Evolutionary conservation across 2,329 filamentous ascomycete genomes (phyloP).

Genomic region (Talaromyces sp.): DNA sequence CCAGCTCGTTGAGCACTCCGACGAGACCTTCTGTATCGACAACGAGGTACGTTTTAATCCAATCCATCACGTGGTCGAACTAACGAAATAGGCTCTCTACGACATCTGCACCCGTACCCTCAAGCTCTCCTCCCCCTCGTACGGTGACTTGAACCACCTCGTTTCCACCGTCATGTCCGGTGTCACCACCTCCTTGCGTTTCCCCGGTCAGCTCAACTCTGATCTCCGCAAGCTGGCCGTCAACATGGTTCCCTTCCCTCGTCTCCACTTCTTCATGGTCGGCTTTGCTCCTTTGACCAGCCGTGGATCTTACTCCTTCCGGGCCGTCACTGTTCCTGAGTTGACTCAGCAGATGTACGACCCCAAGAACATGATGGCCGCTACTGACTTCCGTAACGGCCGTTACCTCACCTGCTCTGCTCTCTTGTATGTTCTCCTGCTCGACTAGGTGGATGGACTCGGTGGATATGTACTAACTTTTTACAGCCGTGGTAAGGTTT

Average conservation of each 20-base stretch:
- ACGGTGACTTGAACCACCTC: slow-evolving; percentile 98
- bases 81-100: slow-evolving; percentile 69
- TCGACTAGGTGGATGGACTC: slow-evolving; percentile 4
- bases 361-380: slow-evolving; percentile 99
- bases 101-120: slow-evolving; percentile 99
- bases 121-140: slow-evolving; percentile 97
- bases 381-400: slow-evolving; percentile 98
- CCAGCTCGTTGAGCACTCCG: slow-evolving; percentile 99
- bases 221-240: slow-evolving; percentile 98
- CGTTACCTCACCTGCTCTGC: slow-evolving; percentile 99
- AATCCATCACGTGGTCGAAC: neutral
- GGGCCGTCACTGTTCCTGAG: slow-evolving; percentile 94
- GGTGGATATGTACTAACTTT: slow-evolving; percentile 29
- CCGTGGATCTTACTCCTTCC: slow-evolving; percentile 89
- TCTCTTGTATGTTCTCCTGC: slow-evolving; percentile 67
- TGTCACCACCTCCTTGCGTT: slow-evolving; percentile 96
- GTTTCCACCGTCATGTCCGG: slow-evolving; percentile 99
- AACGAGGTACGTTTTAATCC: slow-evolving; percentile 67
- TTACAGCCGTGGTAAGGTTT: slow-evolving; percentile 88
- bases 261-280: slow-evolving; percentile 99
- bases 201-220: slow-evolving; percentile 99
- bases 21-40: slow-evolving; percentile 99
- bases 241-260: slow-evolving; percentile 99
- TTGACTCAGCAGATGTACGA: slow-evolving; percentile 99
- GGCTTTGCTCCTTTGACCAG: slow-evolving; percentile 98